Evolutionary conservation across 441 rosid genomes (phyloP).

Genomic region (Gossypium davidsonii): DNA sequence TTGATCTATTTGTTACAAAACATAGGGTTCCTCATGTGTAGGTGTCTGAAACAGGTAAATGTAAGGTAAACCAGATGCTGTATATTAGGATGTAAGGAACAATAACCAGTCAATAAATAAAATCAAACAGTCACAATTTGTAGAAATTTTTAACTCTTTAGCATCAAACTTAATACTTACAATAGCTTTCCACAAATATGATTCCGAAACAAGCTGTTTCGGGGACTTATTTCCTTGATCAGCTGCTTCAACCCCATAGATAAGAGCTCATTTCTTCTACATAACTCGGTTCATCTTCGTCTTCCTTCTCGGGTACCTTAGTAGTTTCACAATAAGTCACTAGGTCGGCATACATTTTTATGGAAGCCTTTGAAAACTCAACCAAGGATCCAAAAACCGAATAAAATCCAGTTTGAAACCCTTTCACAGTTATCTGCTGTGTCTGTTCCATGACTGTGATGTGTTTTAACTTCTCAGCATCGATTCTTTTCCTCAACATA

Average conservation of each 20-base stretch:
- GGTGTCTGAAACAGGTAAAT: neutral
- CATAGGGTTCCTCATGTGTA: neutral
- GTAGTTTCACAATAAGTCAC: constrained; percentile 20
- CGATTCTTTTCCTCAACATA: constrained; percentile 23
- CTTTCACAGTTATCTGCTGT: constrained; percentile 23
- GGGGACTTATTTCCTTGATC: neutral
- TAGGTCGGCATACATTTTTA: constrained; percentile 33
- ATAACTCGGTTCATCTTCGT: constrained; percentile 4
- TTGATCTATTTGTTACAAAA: neutral
- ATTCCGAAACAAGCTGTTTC: neutral
- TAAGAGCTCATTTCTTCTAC: constrained; percentile 17
- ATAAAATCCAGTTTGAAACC: constrained; percentile 39
- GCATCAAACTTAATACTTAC: neutral
- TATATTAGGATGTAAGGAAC: neutral
- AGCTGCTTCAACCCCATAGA: constrained; percentile 6
- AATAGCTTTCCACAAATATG: neutral
- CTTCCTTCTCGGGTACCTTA: constrained; percentile 4
- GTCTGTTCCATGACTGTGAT: constrained; percentile 29
- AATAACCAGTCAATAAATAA: neutral
- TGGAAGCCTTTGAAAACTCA: constrained; percentile 36
- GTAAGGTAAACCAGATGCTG: neutral
- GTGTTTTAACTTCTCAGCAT: constrained; percentile 37
- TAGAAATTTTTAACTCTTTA: neutral
- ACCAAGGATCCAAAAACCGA: constrained; percentile 33
- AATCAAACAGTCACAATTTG: neutral